Base-by-base conservation (phyloP, 495 filamentous ascomycete genomes). In the Bryoglossum gracile region DNA sequence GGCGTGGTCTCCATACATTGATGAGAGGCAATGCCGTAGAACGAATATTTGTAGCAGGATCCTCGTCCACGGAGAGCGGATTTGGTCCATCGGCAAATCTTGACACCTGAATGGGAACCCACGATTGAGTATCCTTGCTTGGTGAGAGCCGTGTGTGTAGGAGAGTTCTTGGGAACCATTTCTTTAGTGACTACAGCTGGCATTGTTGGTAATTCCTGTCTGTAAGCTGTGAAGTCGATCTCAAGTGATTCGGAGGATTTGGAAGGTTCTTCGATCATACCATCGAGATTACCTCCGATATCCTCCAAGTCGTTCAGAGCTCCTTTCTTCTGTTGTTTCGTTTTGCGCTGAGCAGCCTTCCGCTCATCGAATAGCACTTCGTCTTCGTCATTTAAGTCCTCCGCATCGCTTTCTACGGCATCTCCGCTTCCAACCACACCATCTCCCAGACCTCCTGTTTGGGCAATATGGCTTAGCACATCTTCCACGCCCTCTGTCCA, bases 11-110 rank as follows among this genome's bases (percentile, higher is more conserved):
- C 91, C 91, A 97, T 97, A 69, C 91, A 97, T 34, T 92, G 81
- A 57, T 97, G 91, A 1, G 90, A 95, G 47, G 81, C 77, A 61
- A 97, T 97, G 51, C 90, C 91, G 65, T 97, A 97, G 69, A 97
- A 95, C 5, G 85, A 89, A 64, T 75, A 95, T 63, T 97, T 97
- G 75, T 97, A 97, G 72, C 91, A 97, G 17, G 87, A 94, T 9
- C 91, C 91, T 14, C 91, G 81, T 23, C 91, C 91, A 41, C 91
- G 87, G n/a, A 97, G 82, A 3, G 91, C 91, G 4, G 89, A 95
- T 68, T 97, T 97, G 8, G 91, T 97, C 91, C 91, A 97, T 19
- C 91, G 86, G 62, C 91, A 96, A 56, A 95, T 95, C 67, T 97
- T 97, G 47, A 97, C 91, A 19, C 91, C 91, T 8, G 87, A 94